These are phyloP conservation scores for Neoascochyta sp. DNA, from an alignment of 2,329 filamentous ascomycete genomes.

Conservation along the genomic window DNA sequence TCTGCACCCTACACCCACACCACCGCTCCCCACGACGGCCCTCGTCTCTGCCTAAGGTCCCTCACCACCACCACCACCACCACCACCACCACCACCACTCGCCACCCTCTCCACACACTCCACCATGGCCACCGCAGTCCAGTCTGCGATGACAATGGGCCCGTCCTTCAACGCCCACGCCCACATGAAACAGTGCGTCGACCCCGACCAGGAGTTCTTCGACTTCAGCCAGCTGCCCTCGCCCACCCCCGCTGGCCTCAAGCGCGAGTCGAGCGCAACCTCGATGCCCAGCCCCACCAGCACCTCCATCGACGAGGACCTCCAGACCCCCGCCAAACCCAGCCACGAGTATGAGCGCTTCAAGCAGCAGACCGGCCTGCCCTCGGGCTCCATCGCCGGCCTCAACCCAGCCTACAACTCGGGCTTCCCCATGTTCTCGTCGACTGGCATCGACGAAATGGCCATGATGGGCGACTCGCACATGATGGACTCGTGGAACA, in stretches of 20 bases:
- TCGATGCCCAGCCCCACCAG: constrained; percentile 55
- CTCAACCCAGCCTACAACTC: constrained; percentile 58
- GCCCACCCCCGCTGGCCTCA: constrained; percentile 54
- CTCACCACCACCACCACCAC: constrained; percentile 11
- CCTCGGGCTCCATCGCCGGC: constrained; percentile 76
- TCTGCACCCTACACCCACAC: constrained; percentile 12
- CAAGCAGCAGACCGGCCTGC: constrained; percentile 91
- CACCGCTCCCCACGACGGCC: constrained; percentile 21
- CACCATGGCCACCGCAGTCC: constrained; percentile 37
- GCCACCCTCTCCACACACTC: constrained; percentile 12
- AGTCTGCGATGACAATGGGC: constrained; percentile 36
- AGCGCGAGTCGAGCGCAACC: constrained; percentile 51
- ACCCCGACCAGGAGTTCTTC: constrained; percentile 43
- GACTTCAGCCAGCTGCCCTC: constrained; percentile 60
- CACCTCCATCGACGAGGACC: constrained; percentile 49
- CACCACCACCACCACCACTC: constrained; percentile 5
- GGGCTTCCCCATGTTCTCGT: constrained; percentile 49
- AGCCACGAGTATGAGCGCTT: constrained; percentile 95
- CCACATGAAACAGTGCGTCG: constrained; percentile 36
- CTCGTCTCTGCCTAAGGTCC: constrained; percentile 28
- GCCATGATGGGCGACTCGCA: constrained; percentile 50
- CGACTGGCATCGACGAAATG: constrained; percentile 66
- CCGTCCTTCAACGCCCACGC: constrained; percentile 27
- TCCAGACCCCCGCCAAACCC: constrained; percentile 67
- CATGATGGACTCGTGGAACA: constrained; percentile 57